Evolutionary conservation across 768 basidiomycete species (phyloP).

Genomic region (Naganishia randhawae): DNA sequence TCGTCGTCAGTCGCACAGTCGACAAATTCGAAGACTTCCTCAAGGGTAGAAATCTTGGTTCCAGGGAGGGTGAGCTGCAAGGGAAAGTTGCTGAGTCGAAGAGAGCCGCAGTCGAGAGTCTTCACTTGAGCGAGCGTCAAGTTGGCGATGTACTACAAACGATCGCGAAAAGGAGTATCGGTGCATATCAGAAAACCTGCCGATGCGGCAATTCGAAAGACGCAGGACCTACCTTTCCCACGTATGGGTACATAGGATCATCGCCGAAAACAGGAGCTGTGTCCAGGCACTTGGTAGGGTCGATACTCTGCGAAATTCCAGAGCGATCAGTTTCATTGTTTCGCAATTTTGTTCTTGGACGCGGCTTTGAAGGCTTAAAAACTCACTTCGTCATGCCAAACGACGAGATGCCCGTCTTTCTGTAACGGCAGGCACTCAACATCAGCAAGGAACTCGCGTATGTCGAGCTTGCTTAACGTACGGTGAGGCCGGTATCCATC

Average conservation of each 20-base stretch:
- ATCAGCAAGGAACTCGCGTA: too few relatives aligned
- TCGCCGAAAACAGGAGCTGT: slow-evolving; percentile 56
- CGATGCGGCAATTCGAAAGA: too few relatives aligned
- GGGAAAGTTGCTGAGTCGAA: slow-evolving; percentile 55
- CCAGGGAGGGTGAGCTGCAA: slow-evolving; percentile 53
- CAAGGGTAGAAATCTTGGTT: slow-evolving; percentile 67
- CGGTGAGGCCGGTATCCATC: slow-evolving; percentile 70
- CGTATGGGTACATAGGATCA: slow-evolving; percentile 43
- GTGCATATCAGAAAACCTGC: slow-evolving; percentile 29
- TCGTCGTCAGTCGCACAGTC: slow-evolving; percentile 64
- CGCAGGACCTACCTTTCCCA: slow-evolving; percentile 33
- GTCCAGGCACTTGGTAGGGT: slow-evolving; percentile 64
- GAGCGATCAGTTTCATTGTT: neutral
- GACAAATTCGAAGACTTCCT: slow-evolving; percentile 72
- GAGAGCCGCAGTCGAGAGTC: slow-evolving; percentile 75
- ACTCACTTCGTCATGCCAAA: slow-evolving; percentile 68
- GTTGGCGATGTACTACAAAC: slow-evolving; percentile 58
- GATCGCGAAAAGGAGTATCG: neutral
- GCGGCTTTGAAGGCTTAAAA: neutral
- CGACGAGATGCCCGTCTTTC: slow-evolving; percentile 70
- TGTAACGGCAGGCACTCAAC: too few relatives aligned
- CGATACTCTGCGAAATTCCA: slow-evolving; percentile 51
- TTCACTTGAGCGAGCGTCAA: slow-evolving; percentile 73
- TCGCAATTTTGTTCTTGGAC: too few relatives aligned
- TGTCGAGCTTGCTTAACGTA: slow-evolving; percentile 43